Conservation (phyloP, 2,329 filamentous ascomycete species). For the Fusarium sp. region DNA sequence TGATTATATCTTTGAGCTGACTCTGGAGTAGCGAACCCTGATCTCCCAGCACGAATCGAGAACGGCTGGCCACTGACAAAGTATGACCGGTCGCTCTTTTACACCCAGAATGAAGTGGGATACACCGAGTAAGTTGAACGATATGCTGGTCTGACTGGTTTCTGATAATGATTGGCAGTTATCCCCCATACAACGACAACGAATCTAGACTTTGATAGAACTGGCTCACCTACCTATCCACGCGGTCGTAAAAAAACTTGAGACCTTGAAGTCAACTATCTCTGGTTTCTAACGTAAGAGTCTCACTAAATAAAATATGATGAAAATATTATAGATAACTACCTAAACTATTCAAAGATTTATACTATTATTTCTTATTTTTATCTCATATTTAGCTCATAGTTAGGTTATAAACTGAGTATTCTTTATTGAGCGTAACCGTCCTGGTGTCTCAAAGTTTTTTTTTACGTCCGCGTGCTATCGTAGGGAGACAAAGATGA, state of each 20-base stretch:
- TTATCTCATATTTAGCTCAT: no score
- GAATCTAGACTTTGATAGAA: constrained; percentile 24
- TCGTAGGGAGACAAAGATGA: not conserved
- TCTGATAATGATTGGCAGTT: constrained; percentile 20
- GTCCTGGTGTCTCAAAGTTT: no score
- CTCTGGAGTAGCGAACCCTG: constrained; percentile 37
- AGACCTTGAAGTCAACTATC: no score
- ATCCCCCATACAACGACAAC: constrained; percentile 28
- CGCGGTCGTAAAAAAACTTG: no score
- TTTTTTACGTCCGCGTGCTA: not conserved
- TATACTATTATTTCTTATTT: no score
- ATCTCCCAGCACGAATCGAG: constrained; percentile 41
- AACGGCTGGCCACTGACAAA: constrained; percentile 40
- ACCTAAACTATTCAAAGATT: no score
- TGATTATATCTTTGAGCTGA: not conserved
- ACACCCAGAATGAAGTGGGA: constrained; percentile 31
- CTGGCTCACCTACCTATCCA: not conserved
- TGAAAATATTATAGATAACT: no score
- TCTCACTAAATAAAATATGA: no score
- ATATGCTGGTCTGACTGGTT: not conserved
- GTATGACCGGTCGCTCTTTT: constrained; percentile 39
- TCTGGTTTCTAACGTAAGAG: no score
- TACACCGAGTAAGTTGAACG: constrained; percentile 36
- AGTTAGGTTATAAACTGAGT: no score
- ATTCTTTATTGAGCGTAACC: no score